Evolutionary conservation across 2,329 filamentous ascomycete genomes (phyloP), one percentile per base, ranked within the genome.

Genomic region (Madurella mycetomatis): DNA sequence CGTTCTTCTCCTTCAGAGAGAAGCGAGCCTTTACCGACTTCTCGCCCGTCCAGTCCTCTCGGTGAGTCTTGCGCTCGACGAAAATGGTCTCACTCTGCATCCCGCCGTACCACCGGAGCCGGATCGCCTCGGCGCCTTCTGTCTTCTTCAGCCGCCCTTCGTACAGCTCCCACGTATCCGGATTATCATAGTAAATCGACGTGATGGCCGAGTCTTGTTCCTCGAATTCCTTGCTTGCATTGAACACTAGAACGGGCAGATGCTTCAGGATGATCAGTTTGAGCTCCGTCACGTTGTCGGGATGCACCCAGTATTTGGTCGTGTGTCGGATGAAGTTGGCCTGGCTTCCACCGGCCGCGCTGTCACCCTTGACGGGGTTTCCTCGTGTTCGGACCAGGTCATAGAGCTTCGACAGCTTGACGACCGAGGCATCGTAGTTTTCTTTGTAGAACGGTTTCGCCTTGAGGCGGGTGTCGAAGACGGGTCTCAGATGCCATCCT

Each of bases 231-330:
- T 99, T 99, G 76, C 86, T 95, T 13, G 92, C 81, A 69, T 97
- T 99, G 79, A 97, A 99, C 11, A 99, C 94, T 15, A 99, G 80
- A 9, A 99, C 94, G 0, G 94, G 94, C 59, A 99, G 79, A 76
- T 99, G 94, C 77, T 99, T 97, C 49, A 99, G 78, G 67, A 99
- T 92, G 67, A 99, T 92, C 70, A 99, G 85, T 77, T 99, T 99
- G 58, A 99, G 74, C 74, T 99, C 94, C 5, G 94, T 97, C 64
- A 99, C 94, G 67, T 99, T 99, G 72, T 97, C 94, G 2, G 89
- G 90, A 67, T 99, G 94, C 44, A 99, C 94, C 94, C 94, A 99
- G 76, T 99, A 99, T 73, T 99, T 99, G 32, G 94, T 99, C 0
- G 94, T 99, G 69, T 97, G 90, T 56, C 94, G 88, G 58, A 99